These are phyloP conservation scores for Termitomyces sp. DNA, from an alignment of 768 basidiomycete species.

Conservation along the genomic window DNA sequence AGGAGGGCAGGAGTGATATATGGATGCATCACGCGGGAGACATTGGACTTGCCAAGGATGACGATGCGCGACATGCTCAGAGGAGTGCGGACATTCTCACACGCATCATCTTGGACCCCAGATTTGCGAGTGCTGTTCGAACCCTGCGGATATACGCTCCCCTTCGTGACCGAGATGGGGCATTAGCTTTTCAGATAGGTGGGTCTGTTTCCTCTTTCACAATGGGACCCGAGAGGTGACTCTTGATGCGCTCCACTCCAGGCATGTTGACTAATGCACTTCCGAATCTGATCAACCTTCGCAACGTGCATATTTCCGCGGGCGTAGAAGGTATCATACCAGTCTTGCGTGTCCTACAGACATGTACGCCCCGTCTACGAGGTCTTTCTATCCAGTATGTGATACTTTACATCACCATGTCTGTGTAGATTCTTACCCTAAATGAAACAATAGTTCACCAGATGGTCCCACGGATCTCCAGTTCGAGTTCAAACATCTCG, in stretches of 20 bases:
- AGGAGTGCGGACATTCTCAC: constrained; percentile 70
- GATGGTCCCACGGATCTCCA: constrained; percentile 41
- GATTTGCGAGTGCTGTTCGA: constrained; percentile 53
- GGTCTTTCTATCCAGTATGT: constrained; percentile 54
- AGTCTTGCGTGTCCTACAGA: constrained; percentile 49
- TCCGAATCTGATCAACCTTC: constrained; percentile 54
- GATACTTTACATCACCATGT: not conserved
- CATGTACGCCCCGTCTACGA: constrained; percentile 44
- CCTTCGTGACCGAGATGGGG: constrained; percentile 38
- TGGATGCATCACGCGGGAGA: constrained; percentile 12
- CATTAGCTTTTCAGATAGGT: constrained; percentile 66
- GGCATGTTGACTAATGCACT: constrained; percentile 69
- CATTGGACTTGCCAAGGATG: constrained; percentile 21
- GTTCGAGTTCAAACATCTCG: constrained; percentile 49
- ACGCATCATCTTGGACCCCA: constrained; percentile 53
- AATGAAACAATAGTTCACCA: constrained; percentile 27
- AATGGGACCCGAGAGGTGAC: not conserved
- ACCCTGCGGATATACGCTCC: constrained; percentile 57
- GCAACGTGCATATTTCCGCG: constrained; percentile 58
- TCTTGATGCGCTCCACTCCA: constrained; percentile 13
- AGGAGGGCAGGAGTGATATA: constrained; percentile 16
- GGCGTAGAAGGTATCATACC: constrained; percentile 46
- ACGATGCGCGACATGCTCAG: constrained; percentile 50
- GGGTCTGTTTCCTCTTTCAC: constrained; percentile 2
- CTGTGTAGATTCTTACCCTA: not conserved